phyloP scores from a whole-genome alignment of 2,329 filamentous ascomycete species.

The Sphaerulina vaccinii region DNA sequence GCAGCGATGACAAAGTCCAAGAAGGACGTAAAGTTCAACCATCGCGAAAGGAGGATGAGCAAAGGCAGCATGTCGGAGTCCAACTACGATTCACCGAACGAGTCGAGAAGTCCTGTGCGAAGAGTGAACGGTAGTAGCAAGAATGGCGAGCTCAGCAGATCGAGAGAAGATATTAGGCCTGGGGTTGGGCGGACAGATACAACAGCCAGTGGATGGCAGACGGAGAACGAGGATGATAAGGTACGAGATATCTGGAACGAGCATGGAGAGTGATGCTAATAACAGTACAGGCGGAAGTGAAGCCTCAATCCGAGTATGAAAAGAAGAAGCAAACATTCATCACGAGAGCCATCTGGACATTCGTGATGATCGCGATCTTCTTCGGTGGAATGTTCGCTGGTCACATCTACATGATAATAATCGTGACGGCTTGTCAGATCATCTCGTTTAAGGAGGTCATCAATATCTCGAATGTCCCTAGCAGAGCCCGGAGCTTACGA shows the following conservation, averaged over 20 bases:
- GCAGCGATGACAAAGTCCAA: conserved; percentile 53
- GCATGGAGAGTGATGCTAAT: not conserved
- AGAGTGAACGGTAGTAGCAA: conserved; percentile 48
- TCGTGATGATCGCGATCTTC: conserved; percentile 94
- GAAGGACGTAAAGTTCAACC: conserved; percentile 62
- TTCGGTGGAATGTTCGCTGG: conserved; percentile 91
- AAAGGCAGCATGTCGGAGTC: conserved; percentile 61
- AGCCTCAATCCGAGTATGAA: conserved; percentile 68
- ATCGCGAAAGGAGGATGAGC: conserved; percentile 55
- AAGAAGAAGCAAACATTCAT: conserved; percentile 99
- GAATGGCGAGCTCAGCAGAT: conserved; percentile 45
- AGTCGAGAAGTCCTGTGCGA: conserved; percentile 28
- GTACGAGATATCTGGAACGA: conserved; percentile 11
- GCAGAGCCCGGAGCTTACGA: conserved; percentile 81
- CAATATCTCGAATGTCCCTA: conserved; percentile 92
- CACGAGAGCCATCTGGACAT: conserved; percentile 93
- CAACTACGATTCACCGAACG: conserved; percentile 32
- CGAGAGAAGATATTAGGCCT: conserved; percentile 25
- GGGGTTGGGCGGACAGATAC: conserved; percentile 30
- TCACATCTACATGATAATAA: conserved; percentile 93
- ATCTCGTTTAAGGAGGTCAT: conserved; percentile 99
- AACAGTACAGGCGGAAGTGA: conserved; percentile 18
- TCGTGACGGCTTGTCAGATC: conserved; percentile 92
- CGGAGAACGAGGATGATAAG: conserved; percentile 38
- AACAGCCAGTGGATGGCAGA: conserved; percentile 36